Base-by-base conservation (phyloP, 169 alveolate genomes). In the Eimeria tenella region DNA sequence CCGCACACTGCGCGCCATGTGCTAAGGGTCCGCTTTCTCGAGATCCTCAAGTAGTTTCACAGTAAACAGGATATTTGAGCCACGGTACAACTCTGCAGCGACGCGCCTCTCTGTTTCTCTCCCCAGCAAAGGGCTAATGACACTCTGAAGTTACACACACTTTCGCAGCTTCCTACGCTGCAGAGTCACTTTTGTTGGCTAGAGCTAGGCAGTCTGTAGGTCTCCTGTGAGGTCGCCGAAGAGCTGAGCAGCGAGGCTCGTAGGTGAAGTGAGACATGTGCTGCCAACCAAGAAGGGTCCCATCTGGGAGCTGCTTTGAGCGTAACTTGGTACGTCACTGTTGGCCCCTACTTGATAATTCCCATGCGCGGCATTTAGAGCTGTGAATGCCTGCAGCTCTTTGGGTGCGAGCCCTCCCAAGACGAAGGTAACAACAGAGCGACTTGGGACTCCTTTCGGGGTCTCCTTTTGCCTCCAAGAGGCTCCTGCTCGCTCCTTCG, bases 271-370 rank as follows among this genome's bases (percentile, higher is more conserved):
- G 13, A 68, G n/a, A n/a, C 77, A 68, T 7, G 77, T 68, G 77
- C 77, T 68, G 49, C 77, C 77, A 10, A 68, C 77, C 11, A 68
- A n/a, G 77, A 68, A 68, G 31, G 77, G 77, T 31, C 42, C 42
- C 42, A 31, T 31, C 42, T 31, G 42, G 42, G 42, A 31, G 42
- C 42, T 31, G 42, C 42, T 31, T 31, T 31, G 42, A 31, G 42
- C 42, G 42, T 31, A 31, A 31, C 42, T 31, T 31, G 42, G 42
- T 31, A 31, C 42, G 42, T 31, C 42, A 8, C 1, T 68, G n/a
- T 23, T 10, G 31, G 11, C 0, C n/a, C n/a, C 42, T 13, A 1
- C 49, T 7, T n/a, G 11, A 7, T 2, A 11, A 2, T 68, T 23
- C 77, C 4, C 77, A 17, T 68, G n/a, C 42, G n/a, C 13, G 49